Evolutionary conservation across 2,329 filamentous ascomycete genomes (phyloP).

Genomic region (Penicillium expansum): DNA sequence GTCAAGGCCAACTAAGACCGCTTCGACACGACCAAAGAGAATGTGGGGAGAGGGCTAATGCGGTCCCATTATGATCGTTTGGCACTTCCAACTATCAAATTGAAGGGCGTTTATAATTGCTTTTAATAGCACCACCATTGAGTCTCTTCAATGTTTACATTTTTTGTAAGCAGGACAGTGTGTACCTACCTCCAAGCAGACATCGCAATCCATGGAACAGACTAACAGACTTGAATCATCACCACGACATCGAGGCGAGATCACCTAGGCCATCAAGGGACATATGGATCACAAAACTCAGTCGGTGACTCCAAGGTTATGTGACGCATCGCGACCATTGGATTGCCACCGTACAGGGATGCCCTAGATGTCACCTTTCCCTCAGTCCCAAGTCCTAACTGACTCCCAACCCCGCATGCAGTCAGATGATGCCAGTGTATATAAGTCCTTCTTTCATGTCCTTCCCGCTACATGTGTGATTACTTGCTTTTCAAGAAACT

Average conservation of each 20-base stretch:
- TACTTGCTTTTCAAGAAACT: conserved; percentile 1
- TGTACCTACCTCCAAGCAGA: neutral
- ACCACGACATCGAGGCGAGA: neutral
- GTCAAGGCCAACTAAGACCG: conserved; percentile 1
- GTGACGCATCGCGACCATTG: conserved; percentile 3
- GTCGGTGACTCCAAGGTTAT: neutral
- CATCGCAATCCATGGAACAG: neutral
- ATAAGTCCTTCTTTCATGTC: conserved; percentile 9
- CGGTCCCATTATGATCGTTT: neutral
- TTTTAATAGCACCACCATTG: neutral
- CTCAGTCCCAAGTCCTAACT: conserved; percentile 9
- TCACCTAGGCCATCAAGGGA: neutral
- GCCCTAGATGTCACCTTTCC: conserved; percentile 20
- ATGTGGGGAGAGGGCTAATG: conserved; percentile 1
- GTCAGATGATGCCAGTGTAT: conserved; percentile 24
- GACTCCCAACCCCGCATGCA: conserved; percentile 22
- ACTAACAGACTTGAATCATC: neutral
- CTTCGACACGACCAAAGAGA: neutral
- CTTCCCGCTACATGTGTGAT: neutral
- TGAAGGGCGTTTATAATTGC: neutral
- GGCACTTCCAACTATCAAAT: neutral
- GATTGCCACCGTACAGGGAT: conserved; percentile 19
- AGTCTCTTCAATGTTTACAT: neutral
- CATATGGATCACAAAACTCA: conserved; percentile 10
- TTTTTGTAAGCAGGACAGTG: neutral